phyloP scores from a whole-genome alignment of 345 rosid species.

The Lepidium africanum region DNA sequence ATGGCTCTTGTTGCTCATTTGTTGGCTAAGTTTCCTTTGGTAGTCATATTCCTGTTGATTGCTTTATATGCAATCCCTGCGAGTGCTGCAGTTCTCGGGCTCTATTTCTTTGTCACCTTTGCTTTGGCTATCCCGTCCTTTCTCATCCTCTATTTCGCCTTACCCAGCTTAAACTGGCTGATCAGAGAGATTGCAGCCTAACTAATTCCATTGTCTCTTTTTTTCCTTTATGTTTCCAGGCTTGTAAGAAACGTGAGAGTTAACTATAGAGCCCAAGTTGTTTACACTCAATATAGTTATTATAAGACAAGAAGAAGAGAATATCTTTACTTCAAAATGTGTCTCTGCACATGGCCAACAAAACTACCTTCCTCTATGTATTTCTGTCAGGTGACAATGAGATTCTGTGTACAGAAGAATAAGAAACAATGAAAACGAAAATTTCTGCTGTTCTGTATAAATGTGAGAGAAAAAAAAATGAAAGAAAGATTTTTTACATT shows the following conservation, averaged over 20 bases:
- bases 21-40: constrained; percentile 51
- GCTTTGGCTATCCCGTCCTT: constrained; percentile 63
- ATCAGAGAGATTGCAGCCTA: constrained; percentile 54
- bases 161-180: constrained; percentile 60
- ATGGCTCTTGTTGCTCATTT: constrained; percentile 45
- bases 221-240: constrained; percentile 1
- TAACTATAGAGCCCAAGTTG: background rate
- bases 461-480: background rate
- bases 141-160: constrained; percentile 49
- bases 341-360: constrained; percentile 16
- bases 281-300: background rate
- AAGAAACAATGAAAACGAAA: constrained; percentile 16
- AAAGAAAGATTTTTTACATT: constrained; percentile 19
- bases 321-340: background rate
- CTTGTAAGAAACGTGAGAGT: constrained; percentile 7
- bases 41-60: constrained; percentile 45
- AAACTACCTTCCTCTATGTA: constrained; percentile 7
- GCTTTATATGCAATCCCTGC: constrained; percentile 55
- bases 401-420: constrained; percentile 32
- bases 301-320: constrained; percentile 8
- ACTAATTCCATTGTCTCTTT: constrained; percentile 1
- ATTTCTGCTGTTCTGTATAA: constrained; percentile 13
- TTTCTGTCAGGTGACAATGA: constrained; percentile 1
- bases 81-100: constrained; percentile 53
- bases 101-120: constrained; percentile 50